Percentiles rank a stretch among this genome's conserved stretches.
Evolutionary conservation across 108 stramenopile genomes (phyloP).

Genomic region (Skeletonema costatum): DNA sequence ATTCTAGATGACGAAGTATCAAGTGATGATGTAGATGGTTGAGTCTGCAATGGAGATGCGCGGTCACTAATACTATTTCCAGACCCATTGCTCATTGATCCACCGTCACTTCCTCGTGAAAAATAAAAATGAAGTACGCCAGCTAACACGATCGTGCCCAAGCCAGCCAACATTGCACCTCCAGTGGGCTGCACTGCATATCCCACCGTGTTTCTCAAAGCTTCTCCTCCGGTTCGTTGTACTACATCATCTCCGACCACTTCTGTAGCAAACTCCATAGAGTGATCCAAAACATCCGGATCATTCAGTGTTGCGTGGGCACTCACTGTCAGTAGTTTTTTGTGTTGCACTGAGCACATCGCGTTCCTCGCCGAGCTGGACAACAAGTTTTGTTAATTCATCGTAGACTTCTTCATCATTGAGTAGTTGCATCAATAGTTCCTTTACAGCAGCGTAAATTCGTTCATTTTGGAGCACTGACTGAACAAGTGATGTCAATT

Average conservation of each 20-base stretch:
- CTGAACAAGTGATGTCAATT: constrained; percentile 70
- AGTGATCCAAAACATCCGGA: constrained; percentile 87
- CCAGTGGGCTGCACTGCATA: constrained; percentile 78
- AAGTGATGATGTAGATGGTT: background rate
- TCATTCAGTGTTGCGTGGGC: constrained; percentile 86
- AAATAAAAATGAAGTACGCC: constrained; percentile 43
- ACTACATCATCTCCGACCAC: constrained; percentile 89
- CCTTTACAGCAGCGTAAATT: constrained; percentile 62
- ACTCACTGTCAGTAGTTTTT: constrained; percentile 63
- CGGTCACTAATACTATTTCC: background rate
- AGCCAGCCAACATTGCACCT: constrained; percentile 30
- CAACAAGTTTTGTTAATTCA: constrained; percentile 65
- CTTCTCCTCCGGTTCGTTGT: constrained; percentile 84
- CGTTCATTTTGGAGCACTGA: constrained; percentile 72
- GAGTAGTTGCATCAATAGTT: constrained; percentile 63
- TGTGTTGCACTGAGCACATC: constrained; percentile 66
- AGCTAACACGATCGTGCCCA: constrained; percentile 35
- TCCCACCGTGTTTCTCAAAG: constrained; percentile 79
- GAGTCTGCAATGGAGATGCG: background rate
- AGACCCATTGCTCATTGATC: background rate
- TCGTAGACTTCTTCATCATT: constrained; percentile 78
- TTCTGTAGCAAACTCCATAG: constrained; percentile 91
- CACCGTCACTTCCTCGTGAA: constrained; percentile 6
- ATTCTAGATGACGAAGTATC: background rate
- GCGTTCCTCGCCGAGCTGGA: constrained; percentile 68